phyloP scores from a whole-genome alignment of 2,329 filamentous ascomycete genomes.

The Paecilomyces dactylethromorphus region DNA sequence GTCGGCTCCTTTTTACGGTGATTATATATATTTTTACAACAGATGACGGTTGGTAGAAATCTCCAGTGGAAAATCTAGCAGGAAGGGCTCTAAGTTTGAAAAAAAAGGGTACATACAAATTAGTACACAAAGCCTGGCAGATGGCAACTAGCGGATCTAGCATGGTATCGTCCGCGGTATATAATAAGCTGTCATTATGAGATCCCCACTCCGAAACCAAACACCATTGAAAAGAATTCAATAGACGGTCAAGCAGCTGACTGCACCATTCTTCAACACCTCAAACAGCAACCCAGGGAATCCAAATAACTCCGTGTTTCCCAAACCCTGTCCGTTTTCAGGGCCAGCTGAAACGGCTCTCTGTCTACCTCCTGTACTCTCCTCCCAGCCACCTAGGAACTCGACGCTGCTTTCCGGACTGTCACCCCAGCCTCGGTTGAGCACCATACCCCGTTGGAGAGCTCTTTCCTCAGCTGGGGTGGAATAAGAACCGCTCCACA shows the following conservation, averaged over 20 bases:
- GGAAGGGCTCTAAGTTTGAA: neutral
- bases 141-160: neutral
- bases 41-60: too few species aligned
- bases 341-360: constrained; percentile 36
- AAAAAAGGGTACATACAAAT: neutral
- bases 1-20: too few species aligned
- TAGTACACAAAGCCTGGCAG: neutral
- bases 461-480: constrained; percentile 48
- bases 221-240: constrained; percentile 34
- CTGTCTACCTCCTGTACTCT: constrained; percentile 48
- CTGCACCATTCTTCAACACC: constrained; percentile 83
- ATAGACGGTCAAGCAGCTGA: constrained; percentile 86
- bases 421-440: constrained; percentile 86
- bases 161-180: neutral
- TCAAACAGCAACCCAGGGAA: constrained; percentile 95
- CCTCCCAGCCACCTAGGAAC: constrained; percentile 79
- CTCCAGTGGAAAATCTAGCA: neutral
- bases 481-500: constrained; percentile 63
- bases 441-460: constrained; percentile 63
- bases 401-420: constrained; percentile 87
- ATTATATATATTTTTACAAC: too few species aligned
- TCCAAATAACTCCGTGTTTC: constrained; percentile 80
- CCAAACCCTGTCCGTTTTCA: constrained; percentile 51
- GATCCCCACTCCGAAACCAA: neutral
- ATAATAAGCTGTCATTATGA: neutral